Evolutionary conservation across 2,329 filamentous ascomycete genomes (phyloP), one percentile per base, ranked within the genome.

Genomic region (Cladosporium velox): DNA sequence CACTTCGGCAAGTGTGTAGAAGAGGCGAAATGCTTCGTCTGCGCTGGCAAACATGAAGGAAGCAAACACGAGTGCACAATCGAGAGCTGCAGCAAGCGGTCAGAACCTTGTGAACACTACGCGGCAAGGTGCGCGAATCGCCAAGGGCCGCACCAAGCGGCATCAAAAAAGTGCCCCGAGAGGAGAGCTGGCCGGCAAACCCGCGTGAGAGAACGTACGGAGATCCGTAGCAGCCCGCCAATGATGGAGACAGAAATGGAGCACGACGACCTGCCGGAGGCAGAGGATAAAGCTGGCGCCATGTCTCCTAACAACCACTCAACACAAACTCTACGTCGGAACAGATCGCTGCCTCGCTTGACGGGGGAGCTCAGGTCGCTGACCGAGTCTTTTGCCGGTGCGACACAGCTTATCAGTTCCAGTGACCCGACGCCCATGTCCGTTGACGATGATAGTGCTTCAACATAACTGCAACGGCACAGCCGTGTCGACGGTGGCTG

Each of bases 381-480:
- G 51, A 54, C 24, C 14, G 30, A 54, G 8, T 32, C 26, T 5
- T 28, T 54, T n/a, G 51, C 24, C 14, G 21, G 51, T 15, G 30
- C 26, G 51, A 54, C 51, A 26, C 26, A 54, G 51, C 14, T 54
- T 24, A 26, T 54, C 51, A 54, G 51, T n/a, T 54, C 51, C 4
- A 54, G 51, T 32, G 51, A 54, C 51, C 51, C 26, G 26, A 32
- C 51, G 11, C 51, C 26, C 12, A 54, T 54, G 51, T 30, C 49
- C 14, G 26, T 54, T 54, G 51, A 54, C 26, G 51, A 54, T 54
- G 24, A 54, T 54, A 54, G 51, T 54, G 51, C 15, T 54, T 18
- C 51, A 54, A 32, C 51, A 54, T 54, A 54, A 54, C 51, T 54
- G 51, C 51, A 54, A 54, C 26, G 51, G 51, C 51, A 54, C 51